These are phyloP conservation scores for Penicillium sp. DNA, from an alignment of 2,329 filamentous ascomycete species.

Conservation along the genomic window DNA sequence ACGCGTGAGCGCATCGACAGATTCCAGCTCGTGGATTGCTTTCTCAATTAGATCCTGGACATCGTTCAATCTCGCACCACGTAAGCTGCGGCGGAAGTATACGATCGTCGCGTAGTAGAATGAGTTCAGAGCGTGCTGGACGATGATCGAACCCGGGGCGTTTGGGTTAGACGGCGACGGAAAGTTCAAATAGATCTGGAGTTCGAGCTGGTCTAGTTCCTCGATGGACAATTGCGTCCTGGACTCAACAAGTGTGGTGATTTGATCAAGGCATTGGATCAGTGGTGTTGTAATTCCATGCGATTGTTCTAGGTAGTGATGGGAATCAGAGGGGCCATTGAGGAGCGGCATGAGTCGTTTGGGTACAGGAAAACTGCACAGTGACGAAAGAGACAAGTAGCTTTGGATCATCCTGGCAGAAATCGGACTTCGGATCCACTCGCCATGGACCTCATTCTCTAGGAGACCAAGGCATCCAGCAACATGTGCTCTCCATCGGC, in stretches of 20 bases:
- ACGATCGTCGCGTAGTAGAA: constrained; percentile 40
- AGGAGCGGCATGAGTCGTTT: constrained; percentile 20
- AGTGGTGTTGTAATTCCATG: constrained; percentile 30
- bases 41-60: constrained; percentile 35
- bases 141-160: constrained; percentile 15
- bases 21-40: constrained; percentile 33
- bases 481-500: constrained; percentile 26
- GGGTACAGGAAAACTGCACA: constrained; percentile 29
- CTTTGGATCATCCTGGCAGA: constrained; percentile 25
- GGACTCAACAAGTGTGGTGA: constrained; percentile 28
- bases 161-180: constrained; percentile 25
- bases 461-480: constrained; percentile 22
- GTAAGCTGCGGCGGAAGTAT: constrained; percentile 36
- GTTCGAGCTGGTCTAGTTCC: constrained; percentile 32
- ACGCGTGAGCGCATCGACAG: constrained; percentile 29
- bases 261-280: constrained; percentile 25
- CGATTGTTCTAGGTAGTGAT: constrained; percentile 29
- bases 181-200: constrained; percentile 29
- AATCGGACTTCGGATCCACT: constrained; percentile 17
- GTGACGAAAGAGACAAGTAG: constrained; percentile 29
- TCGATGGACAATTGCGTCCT: constrained; percentile 11
- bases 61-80: constrained; percentile 18
- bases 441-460: constrained; percentile 21
- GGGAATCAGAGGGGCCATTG: constrained; percentile 18
- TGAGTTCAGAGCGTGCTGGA: constrained; percentile 31